Conservation (phyloP, 1,284 basidiomycete species). For the Coniophora puteana region DNA sequence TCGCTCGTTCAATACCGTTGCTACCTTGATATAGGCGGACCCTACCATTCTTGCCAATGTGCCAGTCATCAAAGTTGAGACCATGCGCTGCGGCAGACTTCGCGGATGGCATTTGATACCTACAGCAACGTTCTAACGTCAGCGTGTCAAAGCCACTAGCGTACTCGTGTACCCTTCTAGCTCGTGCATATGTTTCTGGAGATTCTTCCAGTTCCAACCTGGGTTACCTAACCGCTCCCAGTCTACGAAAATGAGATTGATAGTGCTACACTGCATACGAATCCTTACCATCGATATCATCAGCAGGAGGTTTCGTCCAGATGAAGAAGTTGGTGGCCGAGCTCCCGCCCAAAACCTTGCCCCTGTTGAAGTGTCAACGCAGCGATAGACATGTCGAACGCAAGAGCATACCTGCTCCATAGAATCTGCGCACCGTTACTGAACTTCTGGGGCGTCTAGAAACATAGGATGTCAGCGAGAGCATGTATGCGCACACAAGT, state of each 20-base stretch:
- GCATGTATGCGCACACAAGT: constrained; percentile 9
- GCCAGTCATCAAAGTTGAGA: constrained; percentile 1
- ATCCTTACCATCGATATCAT: constrained; percentile 4
- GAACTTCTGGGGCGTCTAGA: constrained; percentile 3
- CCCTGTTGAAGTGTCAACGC: not conserved
- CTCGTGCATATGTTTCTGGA: constrained; percentile 4
- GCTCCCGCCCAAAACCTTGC: constrained; percentile 6
- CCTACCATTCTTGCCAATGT: constrained; percentile 4
- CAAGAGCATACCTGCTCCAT: not conserved
- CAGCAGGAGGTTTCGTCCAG: constrained; percentile 5
- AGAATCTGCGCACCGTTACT: not conserved
- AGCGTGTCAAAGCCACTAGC: not conserved
- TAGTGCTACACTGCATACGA: too few relatives aligned
- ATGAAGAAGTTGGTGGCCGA: constrained; percentile 5
- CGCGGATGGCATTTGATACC: not conserved
- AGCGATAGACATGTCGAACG: not conserved
- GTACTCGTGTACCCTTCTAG: constrained; percentile 5
- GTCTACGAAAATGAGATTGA: constrained; percentile 1
- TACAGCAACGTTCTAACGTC: too few relatives aligned
- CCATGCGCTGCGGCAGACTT: not conserved
- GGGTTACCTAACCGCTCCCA: constrained; percentile 11
- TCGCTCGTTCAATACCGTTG: not conserved
- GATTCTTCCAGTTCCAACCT: constrained; percentile 11
- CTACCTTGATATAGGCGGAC: not conserved
- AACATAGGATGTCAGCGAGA: too few relatives aligned